These are phyloP conservation scores for Luvunga scandens DNA, from an alignment of 345 rosid genomes.

Conservation along the genomic window DNA sequence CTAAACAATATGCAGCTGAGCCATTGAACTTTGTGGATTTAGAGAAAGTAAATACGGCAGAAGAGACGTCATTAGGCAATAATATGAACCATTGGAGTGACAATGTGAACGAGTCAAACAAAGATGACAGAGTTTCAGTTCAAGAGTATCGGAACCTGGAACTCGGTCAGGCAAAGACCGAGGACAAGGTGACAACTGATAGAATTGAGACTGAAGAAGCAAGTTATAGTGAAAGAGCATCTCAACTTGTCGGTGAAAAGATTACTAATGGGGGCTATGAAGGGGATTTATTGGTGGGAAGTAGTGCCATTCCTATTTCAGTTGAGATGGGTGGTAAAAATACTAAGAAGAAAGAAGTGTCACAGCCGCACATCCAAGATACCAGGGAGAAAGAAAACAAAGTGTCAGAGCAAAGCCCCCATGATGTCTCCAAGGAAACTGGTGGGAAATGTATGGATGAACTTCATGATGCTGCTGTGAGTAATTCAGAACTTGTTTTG, in stretches of 20 bases:
- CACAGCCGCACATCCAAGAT: neutral
- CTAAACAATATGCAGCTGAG: conserved; percentile 9
- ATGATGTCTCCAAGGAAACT: neutral
- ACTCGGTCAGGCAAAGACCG: neutral
- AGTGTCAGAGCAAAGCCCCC: neutral
- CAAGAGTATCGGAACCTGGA: conserved; percentile 4
- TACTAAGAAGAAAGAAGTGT: conserved; percentile 3
- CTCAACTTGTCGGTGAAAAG: neutral
- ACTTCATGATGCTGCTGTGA: neutral
- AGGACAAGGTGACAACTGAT: neutral
- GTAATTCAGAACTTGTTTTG: neutral
- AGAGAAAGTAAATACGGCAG: conserved; percentile 13
- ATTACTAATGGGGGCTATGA: conserved; percentile 1
- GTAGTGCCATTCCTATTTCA: neutral
- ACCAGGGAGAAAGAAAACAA: conserved; percentile 3
- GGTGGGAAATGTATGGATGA: neutral
- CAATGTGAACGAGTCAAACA: neutral
- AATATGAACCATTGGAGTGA: neutral
- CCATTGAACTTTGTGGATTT: conserved; percentile 2
- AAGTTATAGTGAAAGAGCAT: conserved; percentile 7
- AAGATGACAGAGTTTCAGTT: conserved; percentile 5
- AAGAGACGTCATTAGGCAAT: conserved; percentile 6
- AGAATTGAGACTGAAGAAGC: conserved; percentile 3
- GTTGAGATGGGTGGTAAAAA: neutral
- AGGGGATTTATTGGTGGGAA: conserved; percentile 5